A percentile compares a stretch with the other conserved stretches of the same genome.
phyloP scores from a whole-genome alignment of 2,329 filamentous ascomycete species.

The Sporothrix mexicana region DNA sequence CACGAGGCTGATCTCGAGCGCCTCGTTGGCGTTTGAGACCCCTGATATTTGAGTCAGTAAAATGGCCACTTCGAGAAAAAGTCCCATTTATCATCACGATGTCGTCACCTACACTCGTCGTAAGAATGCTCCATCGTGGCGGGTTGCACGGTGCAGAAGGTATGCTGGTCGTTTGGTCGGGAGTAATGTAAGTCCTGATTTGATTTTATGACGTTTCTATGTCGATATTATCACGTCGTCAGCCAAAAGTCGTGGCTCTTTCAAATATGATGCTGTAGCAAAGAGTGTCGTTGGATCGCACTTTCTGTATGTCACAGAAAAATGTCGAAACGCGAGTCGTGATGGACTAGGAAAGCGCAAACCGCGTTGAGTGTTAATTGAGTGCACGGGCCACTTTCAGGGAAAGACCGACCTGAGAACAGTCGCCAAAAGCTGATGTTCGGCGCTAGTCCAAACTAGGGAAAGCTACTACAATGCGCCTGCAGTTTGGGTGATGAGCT shows the following conservation, averaged over 20 bases:
- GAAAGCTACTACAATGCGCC: background rate
- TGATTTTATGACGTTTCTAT: background rate
- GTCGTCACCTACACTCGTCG: constrained; percentile 35
- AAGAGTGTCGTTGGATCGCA: background rate
- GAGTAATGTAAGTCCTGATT: background rate
- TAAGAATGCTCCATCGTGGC: constrained; percentile 36
- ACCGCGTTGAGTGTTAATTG: background rate
- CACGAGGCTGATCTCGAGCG: constrained; percentile 65
- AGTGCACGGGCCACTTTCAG: no score
- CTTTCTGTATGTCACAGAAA: background rate
- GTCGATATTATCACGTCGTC: background rate
- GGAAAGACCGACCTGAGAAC: background rate
- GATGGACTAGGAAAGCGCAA: constrained; percentile 23
- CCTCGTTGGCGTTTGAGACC: constrained; percentile 66
- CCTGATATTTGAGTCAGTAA: constrained; percentile 48
- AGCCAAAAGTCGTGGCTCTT: background rate
- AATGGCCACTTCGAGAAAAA: background rate
- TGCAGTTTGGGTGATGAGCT: constrained; percentile 6
- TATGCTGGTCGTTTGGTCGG: background rate
- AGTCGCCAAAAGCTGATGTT: constrained; percentile 8
- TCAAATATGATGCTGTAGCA: background rate
- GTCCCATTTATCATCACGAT: background rate
- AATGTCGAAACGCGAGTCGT: constrained; percentile 34
- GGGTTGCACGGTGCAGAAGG: background rate
- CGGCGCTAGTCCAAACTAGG: background rate